Evolutionary conservation across 805 yeast genomes (phyloP), one percentile per base, ranked within the genome.

Genomic region (Saccharomycopsis sp.): DNA sequence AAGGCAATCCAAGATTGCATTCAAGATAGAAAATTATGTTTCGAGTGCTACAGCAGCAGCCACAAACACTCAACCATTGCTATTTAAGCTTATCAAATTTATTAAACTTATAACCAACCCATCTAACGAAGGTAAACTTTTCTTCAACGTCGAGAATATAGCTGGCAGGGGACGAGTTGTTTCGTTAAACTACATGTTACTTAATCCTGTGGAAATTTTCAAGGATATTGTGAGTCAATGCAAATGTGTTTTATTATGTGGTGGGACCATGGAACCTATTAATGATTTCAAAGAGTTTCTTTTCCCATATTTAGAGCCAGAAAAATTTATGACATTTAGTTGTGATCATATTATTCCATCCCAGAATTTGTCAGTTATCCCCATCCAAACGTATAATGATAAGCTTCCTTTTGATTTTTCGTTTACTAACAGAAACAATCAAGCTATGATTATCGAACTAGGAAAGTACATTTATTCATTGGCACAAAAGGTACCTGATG

Each of bases 211-310:
- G 44, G 75, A 74, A 39, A 67, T 75, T 2, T 86, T 89, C 57
- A 66, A 70, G 43, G 80, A 79, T 2, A 67, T 90, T 2, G 75
- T 85, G 0, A 76, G 77, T 2, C 72, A 76, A 11, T 70, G 87
- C 0, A 70, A 70, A 51, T 81, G 89, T 59, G 82, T 89, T 0
- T 66, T 90, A 1, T 59, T 89, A 2, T 93, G 96, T 1, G 97
- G 97, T 28, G 97, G 97, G 11, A 89, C 97, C 0, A 86, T 88
- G 96, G 90, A 85, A 57, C 97, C 97, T 0, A 67, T 79, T 27
- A 56, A 68, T n/a, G 96, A 89, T 52, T 84, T 79, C 57, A 61
- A 72, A 4, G 66, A 75, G n/a, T 75, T 71, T 51, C 62, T 88
- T 29, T 76, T 85, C 40, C 94, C 95, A 0, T 70, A 74, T 35